These are phyloP conservation scores for Ceratocystis eucalypticola DNA, from an alignment of 2,329 filamentous ascomycete species.

Conservation along the genomic window DNA sequence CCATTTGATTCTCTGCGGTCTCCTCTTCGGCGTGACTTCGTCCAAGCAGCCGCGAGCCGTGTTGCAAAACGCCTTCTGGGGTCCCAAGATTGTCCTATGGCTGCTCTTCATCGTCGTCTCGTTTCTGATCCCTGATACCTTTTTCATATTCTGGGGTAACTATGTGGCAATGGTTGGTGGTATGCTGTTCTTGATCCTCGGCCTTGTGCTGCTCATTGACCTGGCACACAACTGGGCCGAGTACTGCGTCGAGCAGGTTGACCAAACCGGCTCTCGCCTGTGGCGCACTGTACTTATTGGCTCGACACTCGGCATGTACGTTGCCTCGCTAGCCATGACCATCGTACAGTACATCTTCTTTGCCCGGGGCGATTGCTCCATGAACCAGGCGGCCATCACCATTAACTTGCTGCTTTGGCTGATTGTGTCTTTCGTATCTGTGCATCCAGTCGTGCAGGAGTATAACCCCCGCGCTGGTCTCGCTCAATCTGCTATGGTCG, in stretches of 20 bases:
- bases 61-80: constrained; percentile 98
- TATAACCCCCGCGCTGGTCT: constrained; percentile 86
- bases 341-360: constrained; percentile 97
- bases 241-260: constrained; percentile 86
- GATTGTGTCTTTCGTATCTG: constrained; percentile 66
- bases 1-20: constrained; percentile 70
- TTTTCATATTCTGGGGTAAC: constrained; percentile 93
- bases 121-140: constrained; percentile 87
- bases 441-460: constrained; percentile 82
- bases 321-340: constrained; percentile 83
- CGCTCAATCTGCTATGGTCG: constrained; percentile 95
- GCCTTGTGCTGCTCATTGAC: constrained; percentile 83
- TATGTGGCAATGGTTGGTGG: constrained; percentile 80
- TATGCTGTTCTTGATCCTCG: constrained; percentile 85
- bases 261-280: constrained; percentile 66
- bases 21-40: constrained; percentile 74
- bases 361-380: constrained; percentile 63
- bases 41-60: constrained; percentile 77
- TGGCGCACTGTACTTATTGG: constrained; percentile 85
- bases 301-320: constrained; percentile 86
- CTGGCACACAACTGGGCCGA: constrained; percentile 96
- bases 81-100: constrained; percentile 88
- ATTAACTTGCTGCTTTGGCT: constrained; percentile 81
- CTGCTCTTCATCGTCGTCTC: constrained; percentile 73
- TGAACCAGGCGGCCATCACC: constrained; percentile 95